Conservation (phyloP, 106 monocot species). For the Allium cepa region DNA sequence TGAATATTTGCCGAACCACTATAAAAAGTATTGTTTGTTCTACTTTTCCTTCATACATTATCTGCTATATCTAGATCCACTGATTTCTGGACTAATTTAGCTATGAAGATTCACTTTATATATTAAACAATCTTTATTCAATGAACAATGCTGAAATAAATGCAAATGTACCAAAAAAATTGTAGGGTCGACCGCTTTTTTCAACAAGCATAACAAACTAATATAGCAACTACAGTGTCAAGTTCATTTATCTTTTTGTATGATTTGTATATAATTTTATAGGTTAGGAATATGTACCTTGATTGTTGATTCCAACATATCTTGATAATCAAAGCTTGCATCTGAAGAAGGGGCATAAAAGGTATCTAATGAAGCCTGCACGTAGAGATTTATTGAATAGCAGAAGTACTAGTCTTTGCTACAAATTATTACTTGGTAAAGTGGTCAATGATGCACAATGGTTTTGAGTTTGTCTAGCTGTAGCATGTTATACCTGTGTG, state of each 20-base stretch:
- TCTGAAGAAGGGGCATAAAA: conserved; percentile 57
- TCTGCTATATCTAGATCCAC: too few relatives aligned
- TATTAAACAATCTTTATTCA: not conserved
- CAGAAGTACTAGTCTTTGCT: not conserved
- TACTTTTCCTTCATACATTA: too few relatives aligned
- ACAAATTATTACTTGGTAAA: not conserved
- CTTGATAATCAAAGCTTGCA: conserved; percentile 54
- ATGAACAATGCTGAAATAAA: not conserved
- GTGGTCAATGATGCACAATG: not conserved
- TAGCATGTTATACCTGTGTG: conserved; percentile 28
- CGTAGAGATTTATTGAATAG: conserved; percentile 8
- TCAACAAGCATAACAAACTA: not conserved
- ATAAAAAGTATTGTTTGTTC: too few relatives aligned
- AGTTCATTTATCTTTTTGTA: not conserved
- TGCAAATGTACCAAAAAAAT: not conserved
- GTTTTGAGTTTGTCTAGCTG: too few relatives aligned
- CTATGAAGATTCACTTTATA: not conserved
- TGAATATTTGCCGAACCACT: too few relatives aligned
- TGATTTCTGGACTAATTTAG: not conserved
- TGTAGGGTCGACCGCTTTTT: not conserved
- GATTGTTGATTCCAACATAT: conserved; percentile 51
- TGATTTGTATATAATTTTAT: not conserved
- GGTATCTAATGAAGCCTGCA: conserved; percentile 42
- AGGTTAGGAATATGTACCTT: conserved; percentile 23
- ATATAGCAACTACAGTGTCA: not conserved